A percentile compares a stretch with the other conserved stretches of the same genome.
Evolutionary conservation across 2,329 filamentous ascomycete species (phyloP).

Genomic region (Colletotrichum abscissum): DNA sequence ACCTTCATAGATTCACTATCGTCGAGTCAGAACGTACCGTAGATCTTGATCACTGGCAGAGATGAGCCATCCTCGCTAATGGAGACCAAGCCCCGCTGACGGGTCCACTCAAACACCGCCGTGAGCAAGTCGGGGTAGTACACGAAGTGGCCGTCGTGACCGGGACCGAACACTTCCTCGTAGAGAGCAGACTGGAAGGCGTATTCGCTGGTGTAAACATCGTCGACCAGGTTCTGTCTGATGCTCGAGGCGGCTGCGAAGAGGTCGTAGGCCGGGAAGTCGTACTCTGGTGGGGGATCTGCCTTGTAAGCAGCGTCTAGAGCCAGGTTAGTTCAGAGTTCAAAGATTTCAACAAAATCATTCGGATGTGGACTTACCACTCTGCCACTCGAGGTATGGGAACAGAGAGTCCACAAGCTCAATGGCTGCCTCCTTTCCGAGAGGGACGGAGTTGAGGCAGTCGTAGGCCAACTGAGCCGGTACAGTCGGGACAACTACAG

Average conservation of each 20-base stretch:
- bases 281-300: conserved; percentile 62
- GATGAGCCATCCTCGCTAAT: conserved; percentile 49
- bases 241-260: conserved; percentile 48
- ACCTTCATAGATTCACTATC: fast-evolving
- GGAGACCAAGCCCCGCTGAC: conserved; percentile 53
- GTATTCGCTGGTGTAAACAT: conserved; percentile 52
- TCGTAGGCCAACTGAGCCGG: conserved; percentile 51
- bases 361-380: conserved; percentile 39
- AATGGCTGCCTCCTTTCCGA: conserved; percentile 51
- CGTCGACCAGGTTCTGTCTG: conserved; percentile 43
- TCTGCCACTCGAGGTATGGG: conserved; percentile 56
- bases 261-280: conserved; percentile 55
- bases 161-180: conserved; percentile 48
- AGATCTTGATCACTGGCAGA: conserved; percentile 61
- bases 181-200: conserved; percentile 55
- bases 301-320: conserved; percentile 57
- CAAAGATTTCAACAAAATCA: background rate
- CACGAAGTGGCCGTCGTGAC: conserved; percentile 55
- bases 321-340: background rate
- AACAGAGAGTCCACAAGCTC: conserved; percentile 51
- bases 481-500: conserved; percentile 36
- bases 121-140: conserved; percentile 53
- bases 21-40: conserved; percentile 2
- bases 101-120: conserved; percentile 49
- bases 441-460: conserved; percentile 54